Conservation (phyloP, 805 yeast genomes). For the Candida pseudofarinosa region DNA sequence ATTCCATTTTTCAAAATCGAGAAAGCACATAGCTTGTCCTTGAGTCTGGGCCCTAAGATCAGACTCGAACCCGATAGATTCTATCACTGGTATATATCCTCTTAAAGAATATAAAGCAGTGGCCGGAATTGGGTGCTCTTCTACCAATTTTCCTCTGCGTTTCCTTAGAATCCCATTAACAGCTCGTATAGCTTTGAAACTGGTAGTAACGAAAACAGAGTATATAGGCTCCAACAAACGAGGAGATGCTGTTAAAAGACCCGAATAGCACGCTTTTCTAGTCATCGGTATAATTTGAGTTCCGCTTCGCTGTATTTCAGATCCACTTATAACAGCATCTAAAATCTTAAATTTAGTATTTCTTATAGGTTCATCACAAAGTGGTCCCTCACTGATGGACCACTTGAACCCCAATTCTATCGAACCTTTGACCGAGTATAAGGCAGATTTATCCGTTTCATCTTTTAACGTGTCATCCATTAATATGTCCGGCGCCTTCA, state of each 20-base stretch:
- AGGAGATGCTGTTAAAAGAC: conserved; percentile 75
- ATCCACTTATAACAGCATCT: conserved; percentile 50
- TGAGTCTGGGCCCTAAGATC: conserved; percentile 75
- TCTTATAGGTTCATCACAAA: conserved; percentile 80
- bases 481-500: conserved; percentile 46
- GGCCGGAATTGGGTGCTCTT: conserved; percentile 59
- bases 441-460: conserved; percentile 57
- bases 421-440: conserved; percentile 46
- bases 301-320: conserved; percentile 46
- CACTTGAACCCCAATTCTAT: conserved; percentile 78
- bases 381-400: conserved; percentile 83
- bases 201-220: conserved; percentile 54
- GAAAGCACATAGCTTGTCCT: conserved; percentile 71
- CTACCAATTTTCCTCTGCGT: conserved; percentile 60
- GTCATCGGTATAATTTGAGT: conserved; percentile 78
- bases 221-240: conserved; percentile 79
- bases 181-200: conserved; percentile 43
- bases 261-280: conserved; percentile 79
- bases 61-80: conserved; percentile 83
- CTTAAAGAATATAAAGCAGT: conserved; percentile 60
- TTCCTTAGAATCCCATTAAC: conserved; percentile 47
- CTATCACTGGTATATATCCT: conserved; percentile 82
- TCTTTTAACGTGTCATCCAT: conserved; percentile 69
- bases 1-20: conserved; percentile 69
- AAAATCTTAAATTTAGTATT: conserved; percentile 68